Percentiles rank a stretch among this genome's conserved stretches.
Conservation (phyloP, 768 basidiomycete genomes). For the Gloeophyllum trabeum region DNA sequence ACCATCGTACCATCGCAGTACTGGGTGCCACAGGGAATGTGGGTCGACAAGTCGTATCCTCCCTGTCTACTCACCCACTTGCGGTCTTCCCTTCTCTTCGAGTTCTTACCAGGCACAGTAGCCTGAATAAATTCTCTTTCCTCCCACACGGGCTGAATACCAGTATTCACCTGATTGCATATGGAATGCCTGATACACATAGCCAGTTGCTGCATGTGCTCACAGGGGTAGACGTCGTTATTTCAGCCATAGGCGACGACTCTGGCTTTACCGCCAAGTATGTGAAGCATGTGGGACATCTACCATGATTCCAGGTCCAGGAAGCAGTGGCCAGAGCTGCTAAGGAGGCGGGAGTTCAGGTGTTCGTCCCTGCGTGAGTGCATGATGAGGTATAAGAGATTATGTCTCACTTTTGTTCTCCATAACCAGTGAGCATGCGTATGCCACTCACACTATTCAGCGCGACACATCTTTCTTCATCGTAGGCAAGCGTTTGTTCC, state of each 20-base stretch:
- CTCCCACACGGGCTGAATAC: neutral
- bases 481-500: neutral
- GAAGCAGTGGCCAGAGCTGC: constrained; percentile 8
- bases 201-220: constrained; percentile 6
- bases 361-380: constrained; percentile 6
- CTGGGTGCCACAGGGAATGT: neutral
- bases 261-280: neutral
- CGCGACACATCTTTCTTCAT: neutral
- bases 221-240: constrained; percentile 7
- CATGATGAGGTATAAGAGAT: neutral
- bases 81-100: neutral
- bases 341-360: constrained; percentile 8
- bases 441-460: neutral
- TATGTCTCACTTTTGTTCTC: neutral
- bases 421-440: neutral
- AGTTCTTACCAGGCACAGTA: neutral
- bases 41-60: neutral
- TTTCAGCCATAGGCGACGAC: constrained; percentile 5
- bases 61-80: neutral
- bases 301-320: constrained; percentile 4
- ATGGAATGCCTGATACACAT: neutral
- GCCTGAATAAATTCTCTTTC: neutral
- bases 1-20: neutral
- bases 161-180: neutral
- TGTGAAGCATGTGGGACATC: neutral